Conservation (phyloP, 1,284 basidiomycete genomes). For the Boletus sp. region DNA sequence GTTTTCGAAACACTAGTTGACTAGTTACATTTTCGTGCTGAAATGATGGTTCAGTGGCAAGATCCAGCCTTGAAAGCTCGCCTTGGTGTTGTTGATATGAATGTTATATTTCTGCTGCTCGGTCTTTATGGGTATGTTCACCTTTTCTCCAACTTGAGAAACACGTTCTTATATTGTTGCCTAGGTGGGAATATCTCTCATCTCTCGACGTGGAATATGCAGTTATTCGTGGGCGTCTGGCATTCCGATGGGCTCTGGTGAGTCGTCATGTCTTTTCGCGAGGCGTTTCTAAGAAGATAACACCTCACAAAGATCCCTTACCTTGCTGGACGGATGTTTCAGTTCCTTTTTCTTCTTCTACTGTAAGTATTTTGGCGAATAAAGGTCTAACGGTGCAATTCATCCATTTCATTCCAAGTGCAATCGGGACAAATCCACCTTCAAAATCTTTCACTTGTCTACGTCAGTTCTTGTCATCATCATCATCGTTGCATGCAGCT, state of each 20-base stretch:
- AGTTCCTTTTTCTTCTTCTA: constrained; percentile 17
- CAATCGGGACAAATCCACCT: neutral
- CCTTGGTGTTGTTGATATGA: neutral
- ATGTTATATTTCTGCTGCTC: constrained; percentile 14
- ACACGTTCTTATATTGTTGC: neutral
- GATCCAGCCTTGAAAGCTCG: neutral
- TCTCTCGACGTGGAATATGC: constrained; percentile 18
- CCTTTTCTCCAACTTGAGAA: neutral
- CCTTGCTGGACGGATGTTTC: constrained; percentile 13
- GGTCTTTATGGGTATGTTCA: constrained; percentile 17
- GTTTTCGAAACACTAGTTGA: neutral
- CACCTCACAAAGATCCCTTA: constrained; percentile 15
- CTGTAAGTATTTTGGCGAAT: constrained; percentile 6
- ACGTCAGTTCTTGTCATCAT: constrained; percentile 9
- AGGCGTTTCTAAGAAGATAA: neutral
- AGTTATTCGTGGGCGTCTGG: constrained; percentile 15
- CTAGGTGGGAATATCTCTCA: constrained; percentile 22
- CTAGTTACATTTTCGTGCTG: neutral
- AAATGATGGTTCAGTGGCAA: constrained; percentile 15
- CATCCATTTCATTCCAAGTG: constrained; percentile 3
- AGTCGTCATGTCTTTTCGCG: neutral
- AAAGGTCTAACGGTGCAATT: neutral
- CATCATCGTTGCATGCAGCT: neutral
- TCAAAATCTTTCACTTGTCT: constrained; percentile 3
- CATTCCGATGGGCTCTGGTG: constrained; percentile 23